Evolutionary conservation across 176 grass and related monocot species (phyloP), one percentile per base, ranked within the genome.

Genomic region (bread wheat (Triticum aestivum)): DNA sequence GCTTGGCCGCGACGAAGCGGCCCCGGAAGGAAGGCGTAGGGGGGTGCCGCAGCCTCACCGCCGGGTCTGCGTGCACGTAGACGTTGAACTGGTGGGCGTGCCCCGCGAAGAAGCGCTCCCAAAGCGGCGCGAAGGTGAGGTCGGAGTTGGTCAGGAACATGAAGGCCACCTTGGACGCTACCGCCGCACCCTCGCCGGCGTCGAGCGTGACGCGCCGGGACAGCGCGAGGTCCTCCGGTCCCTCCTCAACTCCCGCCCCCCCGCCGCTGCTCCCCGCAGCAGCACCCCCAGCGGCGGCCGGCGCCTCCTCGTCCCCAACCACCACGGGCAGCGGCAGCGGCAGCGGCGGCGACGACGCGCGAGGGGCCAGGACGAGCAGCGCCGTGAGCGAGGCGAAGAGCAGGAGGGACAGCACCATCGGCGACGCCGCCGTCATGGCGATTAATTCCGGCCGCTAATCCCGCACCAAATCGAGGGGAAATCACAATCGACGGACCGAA

Each of bases 101-200:
- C 1, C 94, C 94, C 12, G 68, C 70, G 76, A 98, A 98, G 90
- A 94, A 98, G 9, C 59, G 79, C 77, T 92, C 93, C 96, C 96
- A 98, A 5, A 98, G 86, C 29, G 92, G 93, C 21, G 92, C 86
- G 89, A 98, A 96, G 73, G 77, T 82, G 85, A 98, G 90, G 81
- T 95, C 90, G 8, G 93, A 89, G 82, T 88, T 94, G 30, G 96
- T 96, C 3, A 98, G 87, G 86, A 98, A 98, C 20, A 98, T 30
- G 70, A 98, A 96, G 7, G 96, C 96, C 58, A 98, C 90, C 90
- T 98, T 98, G 37, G 91, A 88, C 4, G n/a, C 62, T 5, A 72
- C 26, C 4, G 15, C 69, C 37, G 69, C 72, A 4, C 80, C 26
- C 11, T 54, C 64, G 1, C 75, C 32, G 0, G 44, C 71, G 8